Evolutionary conservation across 495 filamentous ascomycete genomes (phyloP).

Genomic region (Aspergillus kassunensis): DNA sequence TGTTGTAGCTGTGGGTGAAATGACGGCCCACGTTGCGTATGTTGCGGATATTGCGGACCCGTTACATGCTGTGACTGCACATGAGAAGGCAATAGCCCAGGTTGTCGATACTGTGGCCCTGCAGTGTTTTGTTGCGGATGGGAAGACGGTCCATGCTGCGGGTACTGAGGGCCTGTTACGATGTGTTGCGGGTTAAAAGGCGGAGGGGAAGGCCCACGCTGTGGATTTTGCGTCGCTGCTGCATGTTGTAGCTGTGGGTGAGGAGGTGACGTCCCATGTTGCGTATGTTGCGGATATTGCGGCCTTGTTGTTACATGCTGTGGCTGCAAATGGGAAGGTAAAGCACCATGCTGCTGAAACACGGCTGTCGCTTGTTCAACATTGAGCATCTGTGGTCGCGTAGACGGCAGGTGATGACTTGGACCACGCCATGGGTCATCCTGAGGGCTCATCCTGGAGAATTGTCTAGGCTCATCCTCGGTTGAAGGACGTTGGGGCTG

Average conservation of each 20-base stretch:
- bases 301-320: neutral
- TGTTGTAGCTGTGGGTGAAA: neutral
- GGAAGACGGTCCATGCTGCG: no score
- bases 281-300: neutral
- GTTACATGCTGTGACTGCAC: no score
- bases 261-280: neutral
- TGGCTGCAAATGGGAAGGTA: neutral
- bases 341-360: slow-evolving; percentile 11
- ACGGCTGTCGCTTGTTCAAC: neutral
- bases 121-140: neutral
- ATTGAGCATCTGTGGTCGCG: neutral
- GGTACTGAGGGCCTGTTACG: no score
- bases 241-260: neutral
- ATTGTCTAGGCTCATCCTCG: neutral
- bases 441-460: neutral
- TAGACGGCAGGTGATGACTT: neutral
- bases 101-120: slow-evolving; percentile 7
- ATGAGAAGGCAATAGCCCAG: neutral
- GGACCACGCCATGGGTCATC: neutral
- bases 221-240: no score
- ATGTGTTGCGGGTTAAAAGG: no score
- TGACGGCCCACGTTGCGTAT: neutral
- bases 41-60: neutral
- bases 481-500: neutral
- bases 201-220: no score